A percentile compares a stretch with the other conserved stretches of the same genome.
Conservation (phyloP, 257 asterid species). For the Orobanche coerulescens region DNA sequence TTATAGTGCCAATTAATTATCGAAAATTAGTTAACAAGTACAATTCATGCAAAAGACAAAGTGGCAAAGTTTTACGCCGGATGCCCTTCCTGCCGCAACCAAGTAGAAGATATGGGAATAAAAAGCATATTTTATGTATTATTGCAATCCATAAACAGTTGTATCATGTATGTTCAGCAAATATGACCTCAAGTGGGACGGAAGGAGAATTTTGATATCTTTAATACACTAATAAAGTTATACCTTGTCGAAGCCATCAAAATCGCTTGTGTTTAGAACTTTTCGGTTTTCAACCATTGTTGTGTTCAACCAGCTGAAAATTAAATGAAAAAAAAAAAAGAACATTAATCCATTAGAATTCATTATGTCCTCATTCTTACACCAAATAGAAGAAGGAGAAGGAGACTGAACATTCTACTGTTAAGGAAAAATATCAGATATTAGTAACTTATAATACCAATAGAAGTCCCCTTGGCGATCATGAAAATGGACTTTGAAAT, state of each 20-base stretch:
- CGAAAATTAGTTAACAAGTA: too few relatives aligned
- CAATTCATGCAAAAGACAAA: too few relatives aligned
- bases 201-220: not conserved
- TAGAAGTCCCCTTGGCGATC: constrained; percentile 99
- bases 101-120: too few relatives aligned
- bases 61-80: too few relatives aligned
- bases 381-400: too few relatives aligned
- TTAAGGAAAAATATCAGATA: not conserved
- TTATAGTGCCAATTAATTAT: too few relatives aligned
- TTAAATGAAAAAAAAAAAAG: constrained; percentile 8
- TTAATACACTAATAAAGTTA: not conserved
- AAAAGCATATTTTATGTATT: too few relatives aligned
- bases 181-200: too few relatives aligned
- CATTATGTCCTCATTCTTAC: constrained; percentile 4
- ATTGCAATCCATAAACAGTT: too few relatives aligned
- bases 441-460: constrained; percentile 41
- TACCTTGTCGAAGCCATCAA: constrained; percentile 99
- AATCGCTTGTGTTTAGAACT: constrained; percentile 64
- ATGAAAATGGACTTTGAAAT: constrained; percentile 91
- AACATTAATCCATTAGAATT: not conserved
- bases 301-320: constrained; percentile 87
- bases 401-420: not conserved
- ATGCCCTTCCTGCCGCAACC: too few relatives aligned
- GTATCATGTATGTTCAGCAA: too few relatives aligned
- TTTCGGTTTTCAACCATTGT: constrained; percentile 91